Conservation (phyloP, 2,329 filamentous ascomycete genomes). For the Sclerotinia trifoliorum region DNA sequence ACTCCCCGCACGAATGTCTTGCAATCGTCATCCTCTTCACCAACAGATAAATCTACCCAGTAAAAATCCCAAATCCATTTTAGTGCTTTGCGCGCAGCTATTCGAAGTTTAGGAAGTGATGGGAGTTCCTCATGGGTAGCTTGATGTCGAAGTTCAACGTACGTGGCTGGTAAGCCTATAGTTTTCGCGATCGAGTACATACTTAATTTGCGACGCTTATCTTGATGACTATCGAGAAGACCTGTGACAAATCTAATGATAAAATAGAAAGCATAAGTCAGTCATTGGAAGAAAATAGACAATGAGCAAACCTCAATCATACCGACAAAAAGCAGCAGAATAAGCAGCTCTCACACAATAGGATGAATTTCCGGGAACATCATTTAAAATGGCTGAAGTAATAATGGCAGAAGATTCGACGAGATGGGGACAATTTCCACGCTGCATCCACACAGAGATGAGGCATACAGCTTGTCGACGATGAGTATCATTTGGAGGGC, state of each 20-base stretch:
- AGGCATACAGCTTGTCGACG: conserved; percentile 51
- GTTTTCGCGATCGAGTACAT: conserved; percentile 72
- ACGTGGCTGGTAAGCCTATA: conserved; percentile 69
- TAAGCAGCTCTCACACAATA: conserved; percentile 69
- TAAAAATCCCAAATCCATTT: conserved; percentile 89
- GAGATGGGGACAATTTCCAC: conserved; percentile 73
- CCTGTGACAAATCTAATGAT: conserved; percentile 70
- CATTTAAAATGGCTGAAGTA: conserved; percentile 65
- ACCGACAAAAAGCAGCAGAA: conserved; percentile 72
- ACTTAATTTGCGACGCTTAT: conserved; percentile 63
- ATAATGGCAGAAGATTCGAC: conserved; percentile 76
- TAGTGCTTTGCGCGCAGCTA: conserved; percentile 67
- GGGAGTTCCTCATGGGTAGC: conserved; percentile 88
- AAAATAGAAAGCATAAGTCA: neutral
- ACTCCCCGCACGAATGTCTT: conserved; percentile 29
- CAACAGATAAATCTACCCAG: conserved; percentile 57
- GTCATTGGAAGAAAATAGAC: neutral
- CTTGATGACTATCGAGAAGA: conserved; percentile 70
- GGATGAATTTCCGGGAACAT: conserved; percentile 44
- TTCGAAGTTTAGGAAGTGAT: conserved; percentile 68
- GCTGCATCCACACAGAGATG: conserved; percentile 68
- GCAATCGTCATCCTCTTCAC: conserved; percentile 26
- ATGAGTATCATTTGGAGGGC: conserved; percentile 57
- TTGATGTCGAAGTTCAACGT: conserved; percentile 87
- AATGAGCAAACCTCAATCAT: conserved; percentile 39